Conservation (phyloP, 352 stramenopile genomes). For the Phytopythium sindhum region DNA sequence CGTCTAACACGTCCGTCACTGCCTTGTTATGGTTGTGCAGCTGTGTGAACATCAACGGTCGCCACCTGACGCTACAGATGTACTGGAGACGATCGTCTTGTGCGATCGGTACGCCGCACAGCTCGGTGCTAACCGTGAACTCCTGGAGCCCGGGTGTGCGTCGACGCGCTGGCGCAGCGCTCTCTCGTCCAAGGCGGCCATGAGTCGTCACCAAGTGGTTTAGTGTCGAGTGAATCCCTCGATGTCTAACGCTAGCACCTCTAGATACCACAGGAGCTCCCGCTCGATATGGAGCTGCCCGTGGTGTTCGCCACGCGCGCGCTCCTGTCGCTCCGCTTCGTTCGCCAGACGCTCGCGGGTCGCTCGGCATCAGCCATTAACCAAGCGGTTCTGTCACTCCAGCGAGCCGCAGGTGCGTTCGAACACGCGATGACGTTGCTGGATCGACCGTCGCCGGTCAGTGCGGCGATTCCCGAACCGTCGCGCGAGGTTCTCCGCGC, state of each 20-base stretch:
- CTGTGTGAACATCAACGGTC: not conserved
- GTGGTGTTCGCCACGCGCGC: conserved; percentile 29
- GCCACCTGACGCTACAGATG: not conserved
- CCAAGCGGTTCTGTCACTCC: conserved; percentile 8
- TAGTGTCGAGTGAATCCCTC: not conserved
- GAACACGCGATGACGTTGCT: conserved; percentile 12
- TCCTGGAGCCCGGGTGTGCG: not conserved
- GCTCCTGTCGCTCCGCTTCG: conserved; percentile 21
- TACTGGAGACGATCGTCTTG: not conserved
- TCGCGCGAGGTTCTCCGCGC: conserved; percentile 16
- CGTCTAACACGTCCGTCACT: not conserved
- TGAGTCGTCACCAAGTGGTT: not conserved
- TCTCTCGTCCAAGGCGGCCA: conserved; percentile 11
- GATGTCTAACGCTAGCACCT: not conserved
- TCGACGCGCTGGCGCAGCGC: conserved; percentile 16
- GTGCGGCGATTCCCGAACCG: conserved; percentile 15
- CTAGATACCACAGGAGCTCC: conserved; percentile 12
- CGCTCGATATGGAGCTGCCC: conserved; percentile 28
- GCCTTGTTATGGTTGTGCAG: not conserved
- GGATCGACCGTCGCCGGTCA: conserved; percentile 7
- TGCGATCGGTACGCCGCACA: conserved; percentile 6
- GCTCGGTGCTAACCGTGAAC: not conserved
- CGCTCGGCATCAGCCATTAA: conserved; percentile 5
- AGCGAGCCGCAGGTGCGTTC: conserved; percentile 17
- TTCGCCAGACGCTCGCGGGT: conserved; percentile 4